These are phyloP conservation scores for Suillus paluster DNA, from an alignment of 768 basidiomycete genomes.

Conservation along the genomic window DNA sequence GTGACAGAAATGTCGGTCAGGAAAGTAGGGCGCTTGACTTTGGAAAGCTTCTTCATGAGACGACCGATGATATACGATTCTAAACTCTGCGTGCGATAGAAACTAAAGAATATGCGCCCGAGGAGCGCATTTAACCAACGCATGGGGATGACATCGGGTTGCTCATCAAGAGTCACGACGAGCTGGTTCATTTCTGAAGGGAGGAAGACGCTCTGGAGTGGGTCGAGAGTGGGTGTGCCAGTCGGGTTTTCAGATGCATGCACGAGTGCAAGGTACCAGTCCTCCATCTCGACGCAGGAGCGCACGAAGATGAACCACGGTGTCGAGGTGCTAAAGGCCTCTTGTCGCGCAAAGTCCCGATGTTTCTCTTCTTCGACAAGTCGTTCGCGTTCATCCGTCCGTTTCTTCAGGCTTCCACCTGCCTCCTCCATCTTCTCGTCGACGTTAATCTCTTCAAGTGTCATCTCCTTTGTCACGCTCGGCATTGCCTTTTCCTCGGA, in stretches of 20 bases:
- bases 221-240: slow-evolving; percentile 61
- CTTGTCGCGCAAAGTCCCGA: slow-evolving; percentile 47
- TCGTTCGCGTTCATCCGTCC: slow-evolving; percentile 45
- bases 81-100: slow-evolving; percentile 81
- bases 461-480: slow-evolving; percentile 59
- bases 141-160: slow-evolving; percentile 96
- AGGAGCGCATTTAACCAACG: slow-evolving; percentile 96
- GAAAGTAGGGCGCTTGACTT: slow-evolving; percentile 88
- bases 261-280: slow-evolving; percentile 88
- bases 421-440: slow-evolving; percentile 44
- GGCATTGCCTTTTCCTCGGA: slow-evolving; percentile 44
- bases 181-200: slow-evolving; percentile 82
- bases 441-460: slow-evolving; percentile 29
- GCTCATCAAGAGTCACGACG: slow-evolving; percentile 85
- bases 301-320: slow-evolving; percentile 96
- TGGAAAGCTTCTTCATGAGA: slow-evolving; percentile 92
- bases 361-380: slow-evolving; percentile 33
- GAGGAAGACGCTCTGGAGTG: slow-evolving; percentile 69
- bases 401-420: slow-evolving; percentile 45
- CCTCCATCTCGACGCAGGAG: slow-evolving; percentile 92
- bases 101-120: slow-evolving; percentile 90
- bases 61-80: slow-evolving; percentile 86
- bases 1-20: slow-evolving; percentile 85
- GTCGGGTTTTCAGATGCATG: slow-evolving; percentile 72
- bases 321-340: slow-evolving; percentile 53